Evolutionary conservation across 768 basidiomycete species (phyloP).

Genomic region (Agaricus blazei): DNA sequence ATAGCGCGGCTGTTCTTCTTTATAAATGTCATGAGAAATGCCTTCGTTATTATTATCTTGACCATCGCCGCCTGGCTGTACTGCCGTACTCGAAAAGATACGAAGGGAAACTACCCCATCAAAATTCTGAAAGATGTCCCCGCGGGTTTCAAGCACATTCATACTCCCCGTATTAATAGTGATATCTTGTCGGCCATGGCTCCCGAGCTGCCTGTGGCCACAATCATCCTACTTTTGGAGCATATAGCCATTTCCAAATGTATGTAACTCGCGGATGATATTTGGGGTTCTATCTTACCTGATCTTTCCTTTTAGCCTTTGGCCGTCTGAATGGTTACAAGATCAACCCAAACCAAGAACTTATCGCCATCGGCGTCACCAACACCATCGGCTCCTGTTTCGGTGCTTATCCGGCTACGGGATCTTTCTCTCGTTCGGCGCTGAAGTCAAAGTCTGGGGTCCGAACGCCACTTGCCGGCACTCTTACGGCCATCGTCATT

Average conservation of each 20-base stretch:
- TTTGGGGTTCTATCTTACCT: background rate
- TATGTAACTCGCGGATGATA: constrained; percentile 27
- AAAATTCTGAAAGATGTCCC: constrained; percentile 82
- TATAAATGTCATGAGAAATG: constrained; percentile 69
- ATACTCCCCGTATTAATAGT: constrained; percentile 32
- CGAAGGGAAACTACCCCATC: constrained; percentile 72
- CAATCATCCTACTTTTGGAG: constrained; percentile 86
- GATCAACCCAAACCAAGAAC: constrained; percentile 89
- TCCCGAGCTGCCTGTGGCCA: constrained; percentile 74
- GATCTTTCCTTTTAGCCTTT: constrained; percentile 55
- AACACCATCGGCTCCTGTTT: constrained; percentile 90
- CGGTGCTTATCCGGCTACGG: constrained; percentile 92
- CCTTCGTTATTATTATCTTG: constrained; percentile 84
- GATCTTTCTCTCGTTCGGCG: constrained; percentile 97
- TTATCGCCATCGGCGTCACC: constrained; percentile 96
- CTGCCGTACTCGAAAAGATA: constrained; percentile 53
- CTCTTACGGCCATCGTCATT: constrained; percentile 81
- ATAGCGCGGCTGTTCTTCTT: constrained; percentile 74
- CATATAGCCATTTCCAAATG: constrained; percentile 98
- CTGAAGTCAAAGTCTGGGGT: constrained; percentile 96
- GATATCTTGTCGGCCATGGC: constrained; percentile 63
- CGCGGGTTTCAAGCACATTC: constrained; percentile 67
- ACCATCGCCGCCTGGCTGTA: constrained; percentile 88
- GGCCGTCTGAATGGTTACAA: constrained; percentile 95
- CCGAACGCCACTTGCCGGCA: constrained; percentile 89